phyloP scores from a whole-genome alignment of 2,329 filamentous ascomycete species.

The Coleophoma eucalyptorum region DNA sequence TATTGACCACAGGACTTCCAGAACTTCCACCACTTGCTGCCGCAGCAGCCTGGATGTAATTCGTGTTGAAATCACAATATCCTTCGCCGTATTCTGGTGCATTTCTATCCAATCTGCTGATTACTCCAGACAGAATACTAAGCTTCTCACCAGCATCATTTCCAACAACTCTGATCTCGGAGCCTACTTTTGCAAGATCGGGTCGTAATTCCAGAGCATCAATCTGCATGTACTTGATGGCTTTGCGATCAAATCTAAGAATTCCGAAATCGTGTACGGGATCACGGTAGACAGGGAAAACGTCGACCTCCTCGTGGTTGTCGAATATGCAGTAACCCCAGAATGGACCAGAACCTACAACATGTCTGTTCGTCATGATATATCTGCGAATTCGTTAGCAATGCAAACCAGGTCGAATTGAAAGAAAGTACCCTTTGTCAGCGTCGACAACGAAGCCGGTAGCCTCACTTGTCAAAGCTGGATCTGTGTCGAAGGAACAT shows the following conservation, averaged over 20 bases:
- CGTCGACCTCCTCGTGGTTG: conserved; percentile 96
- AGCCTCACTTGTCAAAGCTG: conserved; percentile 88
- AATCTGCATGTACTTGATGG: conserved; percentile 96
- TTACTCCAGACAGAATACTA: conserved; percentile 95
- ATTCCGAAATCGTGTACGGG: conserved; percentile 99
- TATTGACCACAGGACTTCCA: conserved; percentile 96
- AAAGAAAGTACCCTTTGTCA: conserved; percentile 61
- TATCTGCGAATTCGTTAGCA: conserved; percentile 44
- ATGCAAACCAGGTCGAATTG: background rate
- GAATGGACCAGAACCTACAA: conserved; percentile 92
- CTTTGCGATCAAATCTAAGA: conserved; percentile 89
- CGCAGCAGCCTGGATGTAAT: conserved; percentile 97
- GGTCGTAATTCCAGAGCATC: conserved; percentile 76
- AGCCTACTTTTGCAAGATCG: conserved; percentile 83
- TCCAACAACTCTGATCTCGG: conserved; percentile 94
- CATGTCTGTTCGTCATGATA: conserved; percentile 86
- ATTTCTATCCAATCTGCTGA: conserved; percentile 92
- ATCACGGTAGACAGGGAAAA: conserved; percentile 94
- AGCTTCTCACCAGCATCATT: conserved; percentile 99
- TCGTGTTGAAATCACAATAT: conserved; percentile 93
- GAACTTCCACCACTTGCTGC: conserved; percentile 96
- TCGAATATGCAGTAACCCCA: conserved; percentile 99
- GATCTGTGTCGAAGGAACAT: conserved; percentile 95
- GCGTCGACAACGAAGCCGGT: conserved; percentile 98
- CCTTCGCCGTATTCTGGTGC: conserved; percentile 97